A percentile compares a stretch with the other conserved stretches of the same genome.
phyloP scores from a whole-genome alignment of 164 flowering plant species.

The Umbellularia californica region DNA sequence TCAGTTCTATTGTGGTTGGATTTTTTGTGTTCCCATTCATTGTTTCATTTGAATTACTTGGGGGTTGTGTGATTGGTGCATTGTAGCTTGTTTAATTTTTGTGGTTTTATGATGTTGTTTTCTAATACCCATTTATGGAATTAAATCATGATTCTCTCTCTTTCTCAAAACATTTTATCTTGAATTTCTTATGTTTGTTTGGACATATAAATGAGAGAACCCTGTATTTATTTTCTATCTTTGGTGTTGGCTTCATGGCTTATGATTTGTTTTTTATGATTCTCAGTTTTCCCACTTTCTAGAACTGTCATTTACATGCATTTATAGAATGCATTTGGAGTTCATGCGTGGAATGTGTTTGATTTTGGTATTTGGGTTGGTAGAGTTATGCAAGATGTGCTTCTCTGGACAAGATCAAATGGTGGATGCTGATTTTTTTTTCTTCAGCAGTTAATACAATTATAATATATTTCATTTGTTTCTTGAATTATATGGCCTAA shows the following conservation, averaged over 20 bases:
- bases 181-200: not conserved
- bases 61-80: not conserved
- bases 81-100: not conserved
- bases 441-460: too few relatives aligned
- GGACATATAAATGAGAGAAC: not conserved
- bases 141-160: not conserved
- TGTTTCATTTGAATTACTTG: not conserved
- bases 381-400: not conserved
- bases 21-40: not conserved
- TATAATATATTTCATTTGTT: too few relatives aligned
- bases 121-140: not conserved
- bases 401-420: not conserved
- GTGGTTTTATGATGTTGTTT: not conserved
- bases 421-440: not conserved
- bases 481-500: too few relatives aligned
- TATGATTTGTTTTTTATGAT: not conserved
- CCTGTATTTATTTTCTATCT: not conserved
- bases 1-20: not conserved
- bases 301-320: not conserved
- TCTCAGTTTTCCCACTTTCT: not conserved
- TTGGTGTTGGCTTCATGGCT: not conserved
- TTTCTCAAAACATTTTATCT: not conserved
- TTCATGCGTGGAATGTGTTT: not conserved
- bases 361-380: not conserved
- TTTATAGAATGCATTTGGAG: not conserved